A percentile compares a stretch with the other conserved stretches of the same genome.
These are phyloP conservation scores for Pythium coloratum DNA, from an alignment of 352 stramenopile genomes.

Conservation along the genomic window DNA sequence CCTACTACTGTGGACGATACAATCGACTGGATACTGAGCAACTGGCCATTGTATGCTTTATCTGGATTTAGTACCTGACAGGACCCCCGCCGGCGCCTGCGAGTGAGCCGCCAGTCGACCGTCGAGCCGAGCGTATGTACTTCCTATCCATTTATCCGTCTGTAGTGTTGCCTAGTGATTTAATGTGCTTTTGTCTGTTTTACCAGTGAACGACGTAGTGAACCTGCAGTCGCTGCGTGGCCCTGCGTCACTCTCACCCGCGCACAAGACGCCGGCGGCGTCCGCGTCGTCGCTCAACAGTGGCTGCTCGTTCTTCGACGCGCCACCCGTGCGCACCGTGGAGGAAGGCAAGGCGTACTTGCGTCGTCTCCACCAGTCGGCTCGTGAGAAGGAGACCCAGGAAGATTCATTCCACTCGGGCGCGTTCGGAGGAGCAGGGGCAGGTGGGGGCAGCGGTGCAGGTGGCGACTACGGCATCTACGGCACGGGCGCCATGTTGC, in stretches of 20 bases:
- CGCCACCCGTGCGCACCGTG: constrained; percentile 56
- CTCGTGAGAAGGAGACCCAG: constrained; percentile 47
- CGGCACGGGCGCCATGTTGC: constrained; percentile 62
- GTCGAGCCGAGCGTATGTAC: constrained; percentile 10
- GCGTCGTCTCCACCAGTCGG: constrained; percentile 53
- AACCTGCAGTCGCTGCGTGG: constrained; percentile 52
- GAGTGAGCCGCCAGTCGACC: constrained; percentile 15
- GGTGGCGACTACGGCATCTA: constrained; percentile 58
- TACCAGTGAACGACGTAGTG: constrained; percentile 64
- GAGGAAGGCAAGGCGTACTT: constrained; percentile 77
- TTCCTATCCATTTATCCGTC: not conserved
- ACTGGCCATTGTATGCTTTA: not conserved
- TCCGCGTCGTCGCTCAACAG: constrained; percentile 7
- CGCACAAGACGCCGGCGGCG: constrained; percentile 36
- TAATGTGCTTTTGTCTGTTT: not conserved
- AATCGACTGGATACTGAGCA: not conserved
- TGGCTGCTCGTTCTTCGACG: constrained; percentile 74
- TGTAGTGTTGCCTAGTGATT: not conserved
- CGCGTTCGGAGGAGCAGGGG: constrained; percentile 8
- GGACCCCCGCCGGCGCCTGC: not conserved
- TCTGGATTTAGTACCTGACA: not conserved
- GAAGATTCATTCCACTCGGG: constrained; percentile 55
- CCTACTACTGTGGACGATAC: not conserved
- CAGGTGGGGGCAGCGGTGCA: constrained; percentile 44
- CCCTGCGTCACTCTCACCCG: constrained; percentile 36